Conservation (phyloP, 768 basidiomycete genomes). For the Grammothele lineata region DNA sequence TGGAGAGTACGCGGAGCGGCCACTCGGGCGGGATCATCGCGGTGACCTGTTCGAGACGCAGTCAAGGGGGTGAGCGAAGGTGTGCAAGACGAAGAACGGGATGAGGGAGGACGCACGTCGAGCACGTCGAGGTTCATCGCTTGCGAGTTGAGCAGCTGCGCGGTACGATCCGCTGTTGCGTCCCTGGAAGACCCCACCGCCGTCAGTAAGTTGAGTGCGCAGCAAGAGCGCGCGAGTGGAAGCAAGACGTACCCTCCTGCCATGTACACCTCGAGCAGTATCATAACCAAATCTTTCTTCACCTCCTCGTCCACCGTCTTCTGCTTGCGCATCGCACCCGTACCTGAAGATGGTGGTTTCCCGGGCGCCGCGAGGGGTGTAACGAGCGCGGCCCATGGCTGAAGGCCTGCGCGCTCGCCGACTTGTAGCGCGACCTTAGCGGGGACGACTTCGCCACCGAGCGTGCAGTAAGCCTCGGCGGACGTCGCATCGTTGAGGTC, state of each 20-base stretch:
- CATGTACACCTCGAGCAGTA: conserved; percentile 82
- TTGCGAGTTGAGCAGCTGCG: conserved; percentile 74
- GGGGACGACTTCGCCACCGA: conserved; percentile 72
- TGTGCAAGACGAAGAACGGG: background rate
- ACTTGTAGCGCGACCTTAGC: conserved; percentile 49
- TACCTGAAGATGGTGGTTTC: conserved; percentile 21
- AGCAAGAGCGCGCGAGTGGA: background rate
- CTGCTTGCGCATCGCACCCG: conserved; percentile 27
- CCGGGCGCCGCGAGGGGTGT: conserved; percentile 27
- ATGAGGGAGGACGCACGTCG: conserved; percentile 52
- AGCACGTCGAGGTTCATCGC: conserved; percentile 71
- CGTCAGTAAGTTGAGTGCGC: background rate
- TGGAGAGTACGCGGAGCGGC: conserved; percentile 67
- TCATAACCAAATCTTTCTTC: conserved; percentile 59
- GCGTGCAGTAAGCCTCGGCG: conserved; percentile 83
- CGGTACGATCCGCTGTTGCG: conserved; percentile 51
- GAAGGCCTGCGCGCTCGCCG: conserved; percentile 45
- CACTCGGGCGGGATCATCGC: conserved; percentile 67
- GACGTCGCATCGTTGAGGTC: conserved; percentile 69
- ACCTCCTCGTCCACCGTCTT: conserved; percentile 41
- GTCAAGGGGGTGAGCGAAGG: background rate
- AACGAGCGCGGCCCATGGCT: conserved; percentile 52
- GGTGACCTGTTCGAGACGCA: conserved; percentile 50
- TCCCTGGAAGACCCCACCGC: conserved; percentile 35
- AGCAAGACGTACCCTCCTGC: conserved; percentile 54